phyloP scores from a whole-genome alignment of 352 stramenopile species.

The Phytophthora crassamura region DNA sequence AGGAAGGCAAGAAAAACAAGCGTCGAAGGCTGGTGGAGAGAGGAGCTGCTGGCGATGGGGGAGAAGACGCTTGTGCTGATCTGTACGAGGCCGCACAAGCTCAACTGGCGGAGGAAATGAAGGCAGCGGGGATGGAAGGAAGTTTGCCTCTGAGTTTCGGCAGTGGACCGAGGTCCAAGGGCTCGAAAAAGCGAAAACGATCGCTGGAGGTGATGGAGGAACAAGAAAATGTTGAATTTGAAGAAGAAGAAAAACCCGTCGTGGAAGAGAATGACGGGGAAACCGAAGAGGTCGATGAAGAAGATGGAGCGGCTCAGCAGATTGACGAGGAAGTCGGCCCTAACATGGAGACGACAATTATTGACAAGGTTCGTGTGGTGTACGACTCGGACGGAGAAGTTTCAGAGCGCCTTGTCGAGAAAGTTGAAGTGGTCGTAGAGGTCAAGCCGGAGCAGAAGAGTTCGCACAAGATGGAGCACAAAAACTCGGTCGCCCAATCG shows the following conservation, averaged over 20 bases:
- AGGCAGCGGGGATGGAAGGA: conserved; percentile 54
- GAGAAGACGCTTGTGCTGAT: conserved; percentile 32
- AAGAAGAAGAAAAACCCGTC: neutral
- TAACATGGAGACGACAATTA: conserved; percentile 27
- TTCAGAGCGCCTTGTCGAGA: conserved; percentile 45
- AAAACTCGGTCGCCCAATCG: conserved; percentile 15
- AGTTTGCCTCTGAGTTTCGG: conserved; percentile 72
- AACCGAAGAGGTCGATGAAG: conserved; percentile 5
- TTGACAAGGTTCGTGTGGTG: conserved; percentile 68
- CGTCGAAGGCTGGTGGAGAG: conserved; percentile 22
- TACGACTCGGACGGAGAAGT: conserved; percentile 77
- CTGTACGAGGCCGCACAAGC: conserved; percentile 63
- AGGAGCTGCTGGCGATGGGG: neutral
- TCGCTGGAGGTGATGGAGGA: conserved; percentile 7
- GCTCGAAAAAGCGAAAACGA: conserved; percentile 39
- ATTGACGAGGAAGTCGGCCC: neutral
- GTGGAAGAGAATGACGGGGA: neutral
- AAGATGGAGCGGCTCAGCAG: conserved; percentile 3
- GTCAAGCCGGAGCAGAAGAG: conserved; percentile 12
- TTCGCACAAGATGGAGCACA: conserved; percentile 18
- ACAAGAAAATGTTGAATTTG: neutral
- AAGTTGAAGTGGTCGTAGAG: conserved; percentile 39
- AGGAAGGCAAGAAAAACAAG: conserved; percentile 44
- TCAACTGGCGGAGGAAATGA: conserved; percentile 71
- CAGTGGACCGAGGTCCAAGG: conserved; percentile 2